These are phyloP conservation scores for Cryptosporidium bovis DNA, from an alignment of 169 alveolate genomes.

Conservation along the genomic window DNA sequence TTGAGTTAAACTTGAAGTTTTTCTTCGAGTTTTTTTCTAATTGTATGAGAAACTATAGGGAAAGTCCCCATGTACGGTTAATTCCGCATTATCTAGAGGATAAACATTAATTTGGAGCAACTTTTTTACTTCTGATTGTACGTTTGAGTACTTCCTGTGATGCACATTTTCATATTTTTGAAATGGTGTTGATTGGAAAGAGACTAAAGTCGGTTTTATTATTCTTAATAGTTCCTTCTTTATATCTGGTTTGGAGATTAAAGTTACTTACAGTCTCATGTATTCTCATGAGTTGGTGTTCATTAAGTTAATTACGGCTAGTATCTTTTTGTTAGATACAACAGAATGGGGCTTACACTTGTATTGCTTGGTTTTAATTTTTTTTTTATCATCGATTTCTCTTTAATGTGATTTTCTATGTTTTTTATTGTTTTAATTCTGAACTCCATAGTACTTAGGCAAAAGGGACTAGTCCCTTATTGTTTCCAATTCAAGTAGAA, in stretches of 20 bases:
- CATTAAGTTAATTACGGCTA: constrained; percentile 73
- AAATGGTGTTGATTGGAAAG: not conserved
- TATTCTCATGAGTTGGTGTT: constrained; percentile 33
- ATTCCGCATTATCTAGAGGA: constrained; percentile 40
- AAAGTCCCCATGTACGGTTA: constrained; percentile 72
- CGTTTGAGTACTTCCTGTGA: not conserved
- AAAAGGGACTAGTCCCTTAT: no score
- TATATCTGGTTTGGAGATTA: not conserved
- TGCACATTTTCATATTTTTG: constrained; percentile 10
- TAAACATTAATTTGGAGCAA: constrained; percentile 55
- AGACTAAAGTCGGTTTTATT: constrained; percentile 1
- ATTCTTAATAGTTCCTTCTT: not conserved
- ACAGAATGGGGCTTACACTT: constrained; percentile 77
- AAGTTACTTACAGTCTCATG: constrained; percentile 57
- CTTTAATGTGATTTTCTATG: no score
- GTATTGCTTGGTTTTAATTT: constrained; percentile 54
- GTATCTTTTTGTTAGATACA: constrained; percentile 63
- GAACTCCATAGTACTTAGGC: no score
- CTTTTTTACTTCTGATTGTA: constrained; percentile 16
- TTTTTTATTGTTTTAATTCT: no score
- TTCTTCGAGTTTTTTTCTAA: not conserved
- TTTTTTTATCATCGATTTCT: not conserved
- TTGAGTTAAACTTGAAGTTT: no score
- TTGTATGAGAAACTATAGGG: constrained; percentile 59
- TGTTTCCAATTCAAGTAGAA: no score